Percentiles rank a stretch among this genome's conserved stretches.
phyloP scores from a whole-genome alignment of 352 stramenopile species.

The Phytopythium litorale region DNA sequence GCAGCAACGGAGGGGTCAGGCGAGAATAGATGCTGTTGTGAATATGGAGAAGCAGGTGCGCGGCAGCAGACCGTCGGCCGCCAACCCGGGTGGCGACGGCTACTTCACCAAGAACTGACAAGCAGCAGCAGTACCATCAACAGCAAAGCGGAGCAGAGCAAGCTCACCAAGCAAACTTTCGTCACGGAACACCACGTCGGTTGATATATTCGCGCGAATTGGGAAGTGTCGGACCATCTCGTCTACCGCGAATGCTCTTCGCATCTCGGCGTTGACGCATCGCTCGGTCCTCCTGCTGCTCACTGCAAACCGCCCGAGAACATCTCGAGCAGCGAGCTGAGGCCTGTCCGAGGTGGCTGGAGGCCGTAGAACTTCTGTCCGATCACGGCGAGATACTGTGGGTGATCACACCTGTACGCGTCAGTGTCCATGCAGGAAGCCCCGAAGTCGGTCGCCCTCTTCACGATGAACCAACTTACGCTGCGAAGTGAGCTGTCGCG shows the following conservation, averaged over 20 bases:
- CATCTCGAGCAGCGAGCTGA: slow-evolving; percentile 84
- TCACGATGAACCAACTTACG: slow-evolving; percentile 28
- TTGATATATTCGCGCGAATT: no score
- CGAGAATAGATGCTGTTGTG: no score
- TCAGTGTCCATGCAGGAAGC: background rate
- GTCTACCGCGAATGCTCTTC: background rate
- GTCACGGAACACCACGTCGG: no score
- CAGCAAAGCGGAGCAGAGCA: no score
- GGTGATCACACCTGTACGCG: background rate
- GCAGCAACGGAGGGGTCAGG: no score
- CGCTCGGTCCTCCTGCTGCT: background rate
- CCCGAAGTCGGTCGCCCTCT: no score
- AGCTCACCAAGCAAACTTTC: no score
- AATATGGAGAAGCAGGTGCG: slow-evolving; percentile 76
- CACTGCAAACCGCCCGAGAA: slow-evolving; percentile 77
- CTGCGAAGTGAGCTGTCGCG: slow-evolving; percentile 73
- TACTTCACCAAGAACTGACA: slow-evolving; percentile 13
- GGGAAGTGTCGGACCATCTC: no score
- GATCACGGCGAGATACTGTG: slow-evolving; percentile 80
- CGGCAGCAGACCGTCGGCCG: slow-evolving; percentile 23
- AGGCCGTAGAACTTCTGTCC: slow-evolving; percentile 86
- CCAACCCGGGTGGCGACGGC: slow-evolving; percentile 11
- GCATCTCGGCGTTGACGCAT: background rate
- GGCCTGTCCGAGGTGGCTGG: slow-evolving; percentile 66
- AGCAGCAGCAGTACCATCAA: no score